Evolutionary conservation across 495 filamentous ascomycete species (phyloP).

Genomic region (Podospora pseudocomata): DNA sequence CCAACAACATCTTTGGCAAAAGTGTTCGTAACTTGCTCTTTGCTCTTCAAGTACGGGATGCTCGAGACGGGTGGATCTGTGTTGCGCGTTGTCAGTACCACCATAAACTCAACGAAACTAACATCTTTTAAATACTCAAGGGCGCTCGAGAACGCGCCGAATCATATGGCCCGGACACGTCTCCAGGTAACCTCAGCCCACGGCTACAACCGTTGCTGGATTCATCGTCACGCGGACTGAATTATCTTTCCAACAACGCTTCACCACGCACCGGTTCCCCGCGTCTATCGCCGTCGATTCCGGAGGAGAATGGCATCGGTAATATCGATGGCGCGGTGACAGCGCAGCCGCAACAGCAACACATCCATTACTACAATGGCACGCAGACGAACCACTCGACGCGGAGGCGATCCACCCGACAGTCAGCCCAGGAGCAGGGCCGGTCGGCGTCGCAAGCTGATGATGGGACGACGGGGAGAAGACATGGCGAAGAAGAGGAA

Average conservation of each 20-base stretch:
- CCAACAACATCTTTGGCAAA: conserved; percentile 20
- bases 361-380: conserved; percentile 36
- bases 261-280: conserved; percentile 17
- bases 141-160: conserved; percentile 34
- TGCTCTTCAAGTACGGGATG: background rate
- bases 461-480: conserved; percentile 2
- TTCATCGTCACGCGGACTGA: conserved; percentile 10
- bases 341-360: conserved; percentile 26
- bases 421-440: conserved; percentile 11
- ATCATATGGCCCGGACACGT: conserved; percentile 11
- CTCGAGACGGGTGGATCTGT: background rate
- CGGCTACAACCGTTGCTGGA: conserved; percentile 27
- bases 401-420: conserved; percentile 18
- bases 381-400: conserved; percentile 21
- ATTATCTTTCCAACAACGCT: conserved; percentile 12
- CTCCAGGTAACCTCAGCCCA: conserved; percentile 22
- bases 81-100: background rate
- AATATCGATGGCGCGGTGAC: conserved; percentile 31
- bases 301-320: conserved; percentile 27
- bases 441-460: conserved; percentile 9
- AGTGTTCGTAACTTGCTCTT: conserved; percentile 25
- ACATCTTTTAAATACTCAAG: conserved; percentile 18
- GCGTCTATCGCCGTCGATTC: background rate
- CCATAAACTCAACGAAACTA: conserved; percentile 7
- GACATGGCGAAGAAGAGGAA: conserved; percentile 22